These are phyloP conservation scores for Malassezia brasiliensis DNA, from an alignment of 1,284 basidiomycete genomes.

Conservation along the genomic window DNA sequence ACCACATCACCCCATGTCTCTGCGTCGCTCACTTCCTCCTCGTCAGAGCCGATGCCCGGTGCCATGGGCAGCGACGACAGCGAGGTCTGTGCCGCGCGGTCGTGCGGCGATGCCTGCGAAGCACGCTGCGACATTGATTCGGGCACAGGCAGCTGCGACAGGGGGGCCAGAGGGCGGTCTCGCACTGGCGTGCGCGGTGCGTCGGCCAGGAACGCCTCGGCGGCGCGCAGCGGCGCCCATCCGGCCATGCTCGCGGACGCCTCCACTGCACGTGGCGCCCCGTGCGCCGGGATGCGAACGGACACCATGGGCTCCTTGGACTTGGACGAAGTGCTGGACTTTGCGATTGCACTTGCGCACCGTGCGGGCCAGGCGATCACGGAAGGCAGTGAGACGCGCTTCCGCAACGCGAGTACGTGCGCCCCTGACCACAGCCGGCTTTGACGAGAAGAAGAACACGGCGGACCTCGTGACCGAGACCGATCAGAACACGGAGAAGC, in stretches of 20 bases:
- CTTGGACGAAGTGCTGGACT: conserved; percentile 53
- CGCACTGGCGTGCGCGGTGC: not conserved
- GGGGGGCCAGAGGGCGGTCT: not conserved
- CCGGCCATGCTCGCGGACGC: not conserved
- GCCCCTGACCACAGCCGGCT: conserved; percentile 9
- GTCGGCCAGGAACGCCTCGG: not conserved
- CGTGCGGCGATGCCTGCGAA: not conserved
- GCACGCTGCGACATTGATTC: not conserved
- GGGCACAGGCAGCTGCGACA: conserved; percentile 16
- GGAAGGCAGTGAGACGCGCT: conserved; percentile 50
- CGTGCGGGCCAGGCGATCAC: conserved; percentile 52
- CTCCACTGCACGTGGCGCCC: conserved; percentile 4
- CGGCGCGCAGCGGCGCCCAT: conserved; percentile 15
- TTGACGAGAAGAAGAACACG: conserved; percentile 44
- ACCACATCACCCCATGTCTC: not conserved
- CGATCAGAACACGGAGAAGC: conserved; percentile 80
- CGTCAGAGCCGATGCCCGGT: not conserved
- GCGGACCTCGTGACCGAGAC: conserved; percentile 78
- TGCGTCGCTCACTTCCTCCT: not conserved
- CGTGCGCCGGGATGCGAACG: not conserved
- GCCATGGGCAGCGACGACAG: not conserved
- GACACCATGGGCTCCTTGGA: conserved; percentile 15
- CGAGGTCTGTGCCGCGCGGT: not conserved
- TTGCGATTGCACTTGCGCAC: conserved; percentile 62
- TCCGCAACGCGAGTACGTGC: conserved; percentile 16